These are phyloP conservation scores for Entomortierella lignicola DNA, from an alignment of 192 early-diverging fungal species.

Conservation along the genomic window DNA sequence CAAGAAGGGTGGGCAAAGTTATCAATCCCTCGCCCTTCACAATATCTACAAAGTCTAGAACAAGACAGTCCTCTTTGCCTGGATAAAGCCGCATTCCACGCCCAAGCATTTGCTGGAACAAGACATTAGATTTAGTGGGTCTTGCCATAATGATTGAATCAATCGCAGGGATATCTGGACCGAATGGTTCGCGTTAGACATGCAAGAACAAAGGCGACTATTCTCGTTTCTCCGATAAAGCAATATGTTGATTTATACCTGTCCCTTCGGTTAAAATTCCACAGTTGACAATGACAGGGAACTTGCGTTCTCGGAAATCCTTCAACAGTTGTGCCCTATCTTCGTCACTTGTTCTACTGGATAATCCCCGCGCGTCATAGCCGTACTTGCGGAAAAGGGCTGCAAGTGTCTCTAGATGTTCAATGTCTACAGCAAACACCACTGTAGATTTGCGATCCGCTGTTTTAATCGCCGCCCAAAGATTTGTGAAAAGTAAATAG, in stretches of 20 bases:
- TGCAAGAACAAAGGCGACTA: too few relatives aligned
- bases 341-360: constrained; percentile 63
- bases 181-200: too few relatives aligned
- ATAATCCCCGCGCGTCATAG: constrained; percentile 64
- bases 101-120: constrained; percentile 97
- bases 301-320: constrained; percentile 66
- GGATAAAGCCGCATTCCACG: constrained; percentile 80
- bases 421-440: constrained; percentile 90
- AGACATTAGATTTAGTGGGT: constrained; percentile 84
- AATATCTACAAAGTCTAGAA: constrained; percentile 90
- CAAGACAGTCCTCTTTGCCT: constrained; percentile 81
- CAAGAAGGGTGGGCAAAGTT: constrained; percentile 85
- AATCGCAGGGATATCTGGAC: constrained; percentile 85
- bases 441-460: constrained; percentile 72
- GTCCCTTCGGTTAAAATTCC: constrained; percentile 79
- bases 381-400: constrained; percentile 63
- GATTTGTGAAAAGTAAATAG: too few relatives aligned
- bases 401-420: constrained; percentile 73
- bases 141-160: constrained; percentile 90
- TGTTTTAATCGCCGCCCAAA: neutral
- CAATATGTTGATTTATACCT: too few relatives aligned
- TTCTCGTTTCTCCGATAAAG: too few relatives aligned
- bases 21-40: constrained; percentile 63
- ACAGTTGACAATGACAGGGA: constrained; percentile 92
- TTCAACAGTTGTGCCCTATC: constrained; percentile 69